These are phyloP conservation scores for Stellera chamaejasme DNA, from an alignment of 345 rosid species.

Conservation along the genomic window DNA sequence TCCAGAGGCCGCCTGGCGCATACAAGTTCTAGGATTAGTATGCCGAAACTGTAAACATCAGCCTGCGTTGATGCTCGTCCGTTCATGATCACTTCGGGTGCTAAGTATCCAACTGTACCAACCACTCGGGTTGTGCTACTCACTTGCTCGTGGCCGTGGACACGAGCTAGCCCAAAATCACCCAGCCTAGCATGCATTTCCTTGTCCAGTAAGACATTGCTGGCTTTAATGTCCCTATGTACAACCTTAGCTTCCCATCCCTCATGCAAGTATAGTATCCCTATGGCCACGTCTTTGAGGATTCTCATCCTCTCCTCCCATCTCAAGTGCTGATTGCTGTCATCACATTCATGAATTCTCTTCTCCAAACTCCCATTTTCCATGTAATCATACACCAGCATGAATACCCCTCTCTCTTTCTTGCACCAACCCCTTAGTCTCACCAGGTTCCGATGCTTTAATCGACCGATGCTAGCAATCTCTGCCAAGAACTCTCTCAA, in stretches of 20 bases:
- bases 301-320: slow-evolving; percentile 46
- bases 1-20: slow-evolving; percentile 51
- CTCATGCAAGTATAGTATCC: slow-evolving; percentile 55
- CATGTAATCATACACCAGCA: slow-evolving; percentile 76
- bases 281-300: slow-evolving; percentile 58
- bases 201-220: slow-evolving; percentile 68
- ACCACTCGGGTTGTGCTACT: slow-evolving; percentile 61
- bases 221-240: slow-evolving; percentile 75
- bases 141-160: slow-evolving; percentile 51
- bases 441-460: slow-evolving; percentile 60
- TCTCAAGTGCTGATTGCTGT: slow-evolving; percentile 26
- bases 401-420: slow-evolving; percentile 54
- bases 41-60: slow-evolving; percentile 44
- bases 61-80: slow-evolving; percentile 42
- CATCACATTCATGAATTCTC: slow-evolving; percentile 35
- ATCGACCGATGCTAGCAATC: slow-evolving; percentile 65
- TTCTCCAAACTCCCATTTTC: slow-evolving; percentile 71
- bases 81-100: slow-evolving; percentile 50
- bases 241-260: slow-evolving; percentile 76
- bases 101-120: slow-evolving; percentile 68
- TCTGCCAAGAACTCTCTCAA: slow-evolving; percentile 67
- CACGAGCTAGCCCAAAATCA: slow-evolving; percentile 68
- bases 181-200: slow-evolving; percentile 70
- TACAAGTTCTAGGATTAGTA: slow-evolving; percentile 43
- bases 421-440: slow-evolving; percentile 81